Base-by-base conservation (phyloP, 805 yeast species). In the Candida coquimbonensis region DNA sequence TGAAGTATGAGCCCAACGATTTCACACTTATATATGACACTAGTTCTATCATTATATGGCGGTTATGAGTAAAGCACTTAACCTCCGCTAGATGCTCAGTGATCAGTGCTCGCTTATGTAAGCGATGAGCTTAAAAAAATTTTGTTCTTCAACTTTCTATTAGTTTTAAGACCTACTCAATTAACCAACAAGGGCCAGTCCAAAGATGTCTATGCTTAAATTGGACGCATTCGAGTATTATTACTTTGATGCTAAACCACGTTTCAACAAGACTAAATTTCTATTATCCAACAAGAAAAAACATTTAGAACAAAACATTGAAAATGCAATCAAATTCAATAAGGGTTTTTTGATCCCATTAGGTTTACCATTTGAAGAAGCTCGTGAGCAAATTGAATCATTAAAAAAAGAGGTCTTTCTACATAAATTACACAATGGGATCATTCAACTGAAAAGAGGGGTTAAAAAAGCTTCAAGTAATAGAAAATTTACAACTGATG, bases 401-500 rank as follows among this genome's bases (percentile, higher is more conserved):
- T 60, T 78, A 40, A 75, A 78, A 52, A 36, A 51, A 2, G 74
- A 70, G 27, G 59, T 71, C 7, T 75, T 78, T 49, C 67, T 63
- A 7, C 70, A 74, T 39, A 81, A 81, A 53, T 65, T 69, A 42
- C 75, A 77, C 53, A 71, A 74, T 9, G 64, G 77, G 0, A 44
- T 65, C 13, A 66, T 62, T 38, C 73, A 73, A 47, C 57, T 77
- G 42, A 56, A 53, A 31, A 72, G 74, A 35, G 67, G 61, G 21
- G 60, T 78, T 26, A 56, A 53, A 34, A 61, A 61, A 29, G 33
- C 9, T 11, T 57, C 9, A 48, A 40, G 11, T 42, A 49, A 38
- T 53, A 45, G 43, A 40, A 9, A 31, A 12, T 26, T 38, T 5
- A 39, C 34, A 5, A 43, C 44, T 1, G 50, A 49, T 9, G 59